Evolutionary conservation across 345 rosid genomes (phyloP).

Genomic region (Syzygium jambos): DNA sequence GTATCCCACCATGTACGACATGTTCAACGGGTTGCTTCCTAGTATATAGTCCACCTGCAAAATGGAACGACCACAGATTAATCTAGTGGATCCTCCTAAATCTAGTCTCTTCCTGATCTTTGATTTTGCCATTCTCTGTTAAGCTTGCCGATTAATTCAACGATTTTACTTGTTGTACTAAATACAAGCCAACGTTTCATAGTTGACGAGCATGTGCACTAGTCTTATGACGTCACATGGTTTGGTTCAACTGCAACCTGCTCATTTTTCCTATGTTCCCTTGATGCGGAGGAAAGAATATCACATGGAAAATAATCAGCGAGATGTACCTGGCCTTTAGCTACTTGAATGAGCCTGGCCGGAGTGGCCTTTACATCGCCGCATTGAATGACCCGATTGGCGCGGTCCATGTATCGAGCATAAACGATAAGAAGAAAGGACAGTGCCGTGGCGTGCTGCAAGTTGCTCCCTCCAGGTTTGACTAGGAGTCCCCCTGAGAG

Average conservation of each 20-base stretch:
- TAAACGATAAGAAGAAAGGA: slow-evolving; percentile 46
- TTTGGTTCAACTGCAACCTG: not conserved
- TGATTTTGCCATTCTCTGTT: not conserved
- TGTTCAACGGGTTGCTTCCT: slow-evolving; percentile 61
- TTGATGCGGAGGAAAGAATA: not conserved
- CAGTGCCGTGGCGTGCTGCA: slow-evolving; percentile 35
- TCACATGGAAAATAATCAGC: not conserved
- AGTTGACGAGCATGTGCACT: not conserved
- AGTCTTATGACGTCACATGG: too few species aligned
- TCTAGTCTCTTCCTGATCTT: not conserved
- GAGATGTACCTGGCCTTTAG: slow-evolving; percentile 33
- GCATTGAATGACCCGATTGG: slow-evolving; percentile 14
- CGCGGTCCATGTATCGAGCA: slow-evolving; percentile 18
- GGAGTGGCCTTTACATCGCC: slow-evolving; percentile 18
- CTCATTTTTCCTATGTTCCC: not conserved
- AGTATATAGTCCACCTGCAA: slow-evolving; percentile 68
- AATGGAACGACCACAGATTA: not conserved
- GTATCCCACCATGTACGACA: slow-evolving; percentile 91
- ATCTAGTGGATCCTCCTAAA: not conserved
- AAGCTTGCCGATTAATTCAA: not conserved
- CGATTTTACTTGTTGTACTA: not conserved
- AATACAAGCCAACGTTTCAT: not conserved
- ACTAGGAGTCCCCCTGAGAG: slow-evolving; percentile 39
- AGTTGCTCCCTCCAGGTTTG: slow-evolving; percentile 45
- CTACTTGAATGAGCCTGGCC: slow-evolving; percentile 18